Conservation (phyloP, 1,284 basidiomycete genomes). For the Marasmius fiardii region DNA sequence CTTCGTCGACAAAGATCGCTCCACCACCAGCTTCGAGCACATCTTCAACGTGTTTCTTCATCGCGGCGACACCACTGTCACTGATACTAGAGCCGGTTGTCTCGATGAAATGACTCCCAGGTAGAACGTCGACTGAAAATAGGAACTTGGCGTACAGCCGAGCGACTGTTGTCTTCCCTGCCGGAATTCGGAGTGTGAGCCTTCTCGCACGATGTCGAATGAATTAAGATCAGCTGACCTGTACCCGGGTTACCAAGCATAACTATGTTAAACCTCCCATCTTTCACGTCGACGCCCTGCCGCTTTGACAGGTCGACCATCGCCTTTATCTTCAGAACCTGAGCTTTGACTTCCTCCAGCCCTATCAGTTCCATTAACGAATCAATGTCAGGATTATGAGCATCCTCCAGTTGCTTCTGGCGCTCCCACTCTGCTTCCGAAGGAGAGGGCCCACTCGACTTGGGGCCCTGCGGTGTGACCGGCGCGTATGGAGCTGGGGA, state of each 20-base stretch:
- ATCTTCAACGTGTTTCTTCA: conserved; percentile 46
- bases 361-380: conserved; percentile 57
- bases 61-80: conserved; percentile 49
- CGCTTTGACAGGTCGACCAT: conserved; percentile 46
- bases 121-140: conserved; percentile 48
- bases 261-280: conserved; percentile 53
- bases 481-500: neutral
- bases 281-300: conserved; percentile 42
- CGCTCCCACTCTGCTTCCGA: conserved; percentile 45
- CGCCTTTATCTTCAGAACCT: conserved; percentile 46
- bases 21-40: conserved; percentile 54
- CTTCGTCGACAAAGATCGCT: conserved; percentile 64
- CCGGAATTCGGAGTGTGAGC: neutral
- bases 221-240: conserved; percentile 30
- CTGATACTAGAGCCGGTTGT: conserved; percentile 59
- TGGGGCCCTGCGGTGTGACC: conserved; percentile 3
- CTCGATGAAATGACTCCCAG: conserved; percentile 52
- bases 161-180: conserved; percentile 70
- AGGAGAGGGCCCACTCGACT: conserved; percentile 22
- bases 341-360: conserved; percentile 50
- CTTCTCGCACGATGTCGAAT: neutral
- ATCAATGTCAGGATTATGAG: conserved; percentile 43
- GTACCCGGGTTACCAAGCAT: conserved; percentile 64
- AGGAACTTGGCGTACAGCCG: conserved; percentile 61
- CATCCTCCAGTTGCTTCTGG: conserved; percentile 46